Base-by-base conservation (phyloP, 2,329 filamentous ascomycete species). In the Arthrinium phaeospermum region DNA sequence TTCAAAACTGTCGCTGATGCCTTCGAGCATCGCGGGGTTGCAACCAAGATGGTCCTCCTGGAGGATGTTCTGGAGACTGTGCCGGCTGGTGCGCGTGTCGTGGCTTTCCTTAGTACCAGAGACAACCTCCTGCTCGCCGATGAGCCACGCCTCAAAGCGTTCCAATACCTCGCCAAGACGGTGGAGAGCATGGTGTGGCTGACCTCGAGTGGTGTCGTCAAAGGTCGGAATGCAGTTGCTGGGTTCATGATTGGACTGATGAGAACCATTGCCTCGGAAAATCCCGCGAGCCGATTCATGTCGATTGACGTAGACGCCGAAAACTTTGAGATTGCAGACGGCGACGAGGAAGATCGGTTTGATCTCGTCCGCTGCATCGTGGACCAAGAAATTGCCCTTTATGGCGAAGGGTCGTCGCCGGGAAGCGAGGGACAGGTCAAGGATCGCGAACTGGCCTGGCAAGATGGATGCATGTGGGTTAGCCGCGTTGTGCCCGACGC, bases 401-500 rank as follows among this genome's bases (percentile, higher is more conserved):
- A 72, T 12, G 2, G 45, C 24, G 46, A 45, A 30, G 45, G 27
- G 24, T 30, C 46, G 46, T 30, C 49, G 0, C 10, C 30, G 4
- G 53, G 16, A 22, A 67, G 10, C n/a, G 27, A 27, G 5, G 41
- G 69, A 19, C 53, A 68, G n/a, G 71, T 37, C 37, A 45, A 67
- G 16, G 80, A 82, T 57, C 72, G 74, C 14, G 81, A 82, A 45
- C 79, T 77, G 30, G 73, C 72, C 12, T 79, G 80, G 78, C 77
- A 77, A 24, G 73, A 79, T 49, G 78, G 78, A 16, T 77, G 76
- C 45, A 51, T 80, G n/a, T 79, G 78, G 74, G 75, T 81, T 2
- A 79, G 79, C 68, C 77, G 80, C 53, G 5, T 72, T 19, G 73
- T 78, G 12, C 77, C 78, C 1, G 78, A 80, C 49, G 71, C 73